phyloP scores from a whole-genome alignment of 108 stramenopile genomes.

The Skeletonema costatum region DNA sequence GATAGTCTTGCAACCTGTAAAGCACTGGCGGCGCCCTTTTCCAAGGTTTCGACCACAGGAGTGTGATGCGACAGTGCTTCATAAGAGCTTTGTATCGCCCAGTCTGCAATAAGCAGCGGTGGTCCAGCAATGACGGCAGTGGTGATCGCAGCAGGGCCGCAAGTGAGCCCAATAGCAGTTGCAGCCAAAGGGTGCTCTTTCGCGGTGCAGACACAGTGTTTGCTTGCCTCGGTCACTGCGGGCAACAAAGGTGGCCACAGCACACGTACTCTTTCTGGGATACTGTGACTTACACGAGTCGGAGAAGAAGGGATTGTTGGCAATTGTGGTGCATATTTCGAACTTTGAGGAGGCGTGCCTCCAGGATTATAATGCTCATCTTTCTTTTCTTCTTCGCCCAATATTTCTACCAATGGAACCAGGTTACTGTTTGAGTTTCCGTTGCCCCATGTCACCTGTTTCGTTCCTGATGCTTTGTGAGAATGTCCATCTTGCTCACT shows the following conservation, averaged over 20 bases:
- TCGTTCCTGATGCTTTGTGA: neutral
- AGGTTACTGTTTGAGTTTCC: constrained; percentile 6
- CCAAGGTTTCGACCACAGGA: constrained; percentile 54
- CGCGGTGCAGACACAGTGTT: constrained; percentile 60
- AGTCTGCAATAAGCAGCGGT: constrained; percentile 64
- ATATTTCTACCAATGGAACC: constrained; percentile 47
- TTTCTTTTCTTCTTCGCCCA: constrained; percentile 53
- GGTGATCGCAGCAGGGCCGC: constrained; percentile 71
- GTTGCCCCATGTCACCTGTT: constrained; percentile 41
- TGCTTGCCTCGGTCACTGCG: constrained; percentile 44
- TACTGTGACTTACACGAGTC: neutral
- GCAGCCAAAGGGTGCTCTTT: constrained; percentile 61
- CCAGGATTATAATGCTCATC: constrained; percentile 32
- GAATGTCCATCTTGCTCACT: neutral
- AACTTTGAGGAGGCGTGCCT: constrained; percentile 19
- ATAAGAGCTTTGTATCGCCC: constrained; percentile 68
- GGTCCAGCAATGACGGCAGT: constrained; percentile 62
- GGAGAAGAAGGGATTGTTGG: constrained; percentile 41
- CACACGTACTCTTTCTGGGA: constrained; percentile 55
- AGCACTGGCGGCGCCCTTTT: constrained; percentile 66
- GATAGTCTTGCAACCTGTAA: constrained; percentile 63
- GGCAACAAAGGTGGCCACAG: constrained; percentile 86
- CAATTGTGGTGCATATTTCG: constrained; percentile 20
- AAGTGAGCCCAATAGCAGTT: constrained; percentile 63
- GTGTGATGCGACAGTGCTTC: constrained; percentile 54